Percentiles rank a stretch among this genome's conserved stretches.
Evolutionary conservation across 2,329 filamentous ascomycete species (phyloP).

Genomic region (Talaromyces sp.): DNA sequence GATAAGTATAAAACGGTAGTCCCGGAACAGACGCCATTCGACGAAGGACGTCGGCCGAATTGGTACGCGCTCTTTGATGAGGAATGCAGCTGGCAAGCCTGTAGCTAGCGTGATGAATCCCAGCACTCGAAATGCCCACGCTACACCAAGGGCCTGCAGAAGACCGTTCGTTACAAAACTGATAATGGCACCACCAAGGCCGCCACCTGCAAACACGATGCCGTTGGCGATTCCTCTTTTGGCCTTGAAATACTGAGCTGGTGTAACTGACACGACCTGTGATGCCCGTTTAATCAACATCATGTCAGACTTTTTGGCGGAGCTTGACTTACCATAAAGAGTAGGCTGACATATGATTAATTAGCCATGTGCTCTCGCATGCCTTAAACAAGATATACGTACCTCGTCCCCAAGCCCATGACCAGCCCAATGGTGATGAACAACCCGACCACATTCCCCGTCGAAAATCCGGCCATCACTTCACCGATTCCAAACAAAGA

Average conservation of each 20-base stretch:
- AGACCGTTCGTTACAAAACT: slow-evolving; percentile 58
- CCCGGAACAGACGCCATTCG: slow-evolving; percentile 56
- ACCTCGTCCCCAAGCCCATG: slow-evolving; percentile 48
- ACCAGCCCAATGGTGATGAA: slow-evolving; percentile 53
- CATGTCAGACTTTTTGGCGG: not conserved
- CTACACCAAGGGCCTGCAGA: slow-evolving; percentile 55
- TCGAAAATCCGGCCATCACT: slow-evolving; percentile 50
- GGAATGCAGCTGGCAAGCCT: slow-evolving; percentile 55
- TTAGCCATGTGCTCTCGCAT: not conserved
- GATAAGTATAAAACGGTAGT: slow-evolving; percentile 52
- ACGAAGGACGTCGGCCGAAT: slow-evolving; percentile 44
- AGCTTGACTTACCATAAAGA: slow-evolving; percentile 45
- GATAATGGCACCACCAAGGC: slow-evolving; percentile 60
- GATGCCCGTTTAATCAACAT: slow-evolving; percentile 30
- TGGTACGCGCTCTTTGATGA: slow-evolving; percentile 55
- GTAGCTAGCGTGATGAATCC: slow-evolving; percentile 54
- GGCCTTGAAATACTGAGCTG: slow-evolving; percentile 62
- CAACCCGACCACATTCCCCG: slow-evolving; percentile 47
- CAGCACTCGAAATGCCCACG: slow-evolving; percentile 62
- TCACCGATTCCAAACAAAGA: slow-evolving; percentile 52
- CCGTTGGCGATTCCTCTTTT: slow-evolving; percentile 60
- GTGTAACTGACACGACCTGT: slow-evolving; percentile 56
- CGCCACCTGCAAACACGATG: slow-evolving; percentile 58
- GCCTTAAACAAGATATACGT: slow-evolving; percentile 19
- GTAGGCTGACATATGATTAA: slow-evolving; percentile 25